phyloP scores from a whole-genome alignment of 768 basidiomycete species.

The Panellus pusillus region DNA sequence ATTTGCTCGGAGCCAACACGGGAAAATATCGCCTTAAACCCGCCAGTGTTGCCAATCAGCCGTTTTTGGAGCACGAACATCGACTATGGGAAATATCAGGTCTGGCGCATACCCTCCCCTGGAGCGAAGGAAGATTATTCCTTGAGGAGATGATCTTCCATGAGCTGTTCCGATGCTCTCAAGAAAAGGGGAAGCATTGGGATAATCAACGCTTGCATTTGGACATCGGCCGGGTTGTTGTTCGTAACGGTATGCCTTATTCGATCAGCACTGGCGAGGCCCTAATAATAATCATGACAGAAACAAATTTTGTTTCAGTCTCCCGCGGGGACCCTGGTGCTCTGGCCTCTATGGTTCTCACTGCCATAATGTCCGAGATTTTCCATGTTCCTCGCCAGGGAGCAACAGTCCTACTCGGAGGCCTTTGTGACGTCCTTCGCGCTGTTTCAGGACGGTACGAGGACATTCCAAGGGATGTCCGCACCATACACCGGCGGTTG shows the following conservation, averaged over 20 bases:
- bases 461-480: slow-evolving; percentile 23
- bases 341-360: slow-evolving; percentile 6
- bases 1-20: too few species aligned
- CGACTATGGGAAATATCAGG: slow-evolving; percentile 2
- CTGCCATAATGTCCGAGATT: slow-evolving; percentile 23
- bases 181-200: slow-evolving; percentile 8
- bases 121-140: not conserved
- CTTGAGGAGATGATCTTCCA: not conserved
- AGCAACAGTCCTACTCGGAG: slow-evolving; percentile 22
- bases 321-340: not conserved
- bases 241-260: slow-evolving; percentile 1
- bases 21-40: slow-evolving; percentile 6
- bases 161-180: not conserved
- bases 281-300: too few species aligned
- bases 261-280: too few species aligned
- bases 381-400: slow-evolving; percentile 24
- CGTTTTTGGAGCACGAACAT: slow-evolving; percentile 2
- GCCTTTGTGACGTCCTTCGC: slow-evolving; percentile 20
- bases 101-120: not conserved
- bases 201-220: not conserved
- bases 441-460: not conserved
- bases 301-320: not conserved
- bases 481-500: slow-evolving; percentile 10
- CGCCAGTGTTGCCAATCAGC: not conserved
- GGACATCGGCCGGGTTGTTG: not conserved